phyloP scores from a whole-genome alignment of 2,329 filamentous ascomycete species.

The Monosporascus cannonballus region DNA sequence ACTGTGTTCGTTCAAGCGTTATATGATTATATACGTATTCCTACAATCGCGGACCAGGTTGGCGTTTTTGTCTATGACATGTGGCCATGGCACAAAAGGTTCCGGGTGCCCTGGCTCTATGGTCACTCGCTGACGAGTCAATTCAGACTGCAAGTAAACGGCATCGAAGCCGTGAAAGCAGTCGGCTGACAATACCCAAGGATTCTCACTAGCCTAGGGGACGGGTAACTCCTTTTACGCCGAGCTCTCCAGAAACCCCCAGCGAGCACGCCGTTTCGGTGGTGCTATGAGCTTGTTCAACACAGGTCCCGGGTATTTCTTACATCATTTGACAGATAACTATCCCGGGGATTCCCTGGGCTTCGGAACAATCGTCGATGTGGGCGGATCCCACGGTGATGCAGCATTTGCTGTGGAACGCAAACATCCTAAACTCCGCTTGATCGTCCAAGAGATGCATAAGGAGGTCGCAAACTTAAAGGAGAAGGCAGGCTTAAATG shows the following conservation, averaged over 20 bases:
- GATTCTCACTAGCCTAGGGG: conserved; percentile 4
- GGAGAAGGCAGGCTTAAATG: not conserved
- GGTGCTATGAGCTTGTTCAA: conserved; percentile 6
- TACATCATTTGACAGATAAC: conserved; percentile 2
- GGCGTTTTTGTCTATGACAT: too few relatives aligned
- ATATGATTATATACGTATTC: too few relatives aligned
- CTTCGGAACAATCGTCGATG: conserved; percentile 1
- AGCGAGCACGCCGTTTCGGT: conserved; percentile 7
- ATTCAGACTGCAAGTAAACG: too few relatives aligned
- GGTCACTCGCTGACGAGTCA: too few relatives aligned
- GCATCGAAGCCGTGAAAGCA: too few relatives aligned
- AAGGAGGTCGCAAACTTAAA: conserved; percentile 2
- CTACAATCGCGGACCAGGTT: too few relatives aligned
- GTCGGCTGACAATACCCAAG: conserved; percentile 2
- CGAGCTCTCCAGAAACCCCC: conserved; percentile 3
- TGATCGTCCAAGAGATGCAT: conserved; percentile 8
- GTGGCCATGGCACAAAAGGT: too few relatives aligned
- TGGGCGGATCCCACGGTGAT: conserved; percentile 4
- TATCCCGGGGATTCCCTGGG: not conserved
- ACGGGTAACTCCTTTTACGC: conserved; percentile 1
- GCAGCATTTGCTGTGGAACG: conserved; percentile 1
- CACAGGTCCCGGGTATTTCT: not conserved
- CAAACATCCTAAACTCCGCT: not conserved
- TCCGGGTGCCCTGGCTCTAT: too few relatives aligned
- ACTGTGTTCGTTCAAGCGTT: too few relatives aligned